Conservation (phyloP, 2,329 filamentous ascomycete genomes). For the Grosmannia clavigera region DNA sequence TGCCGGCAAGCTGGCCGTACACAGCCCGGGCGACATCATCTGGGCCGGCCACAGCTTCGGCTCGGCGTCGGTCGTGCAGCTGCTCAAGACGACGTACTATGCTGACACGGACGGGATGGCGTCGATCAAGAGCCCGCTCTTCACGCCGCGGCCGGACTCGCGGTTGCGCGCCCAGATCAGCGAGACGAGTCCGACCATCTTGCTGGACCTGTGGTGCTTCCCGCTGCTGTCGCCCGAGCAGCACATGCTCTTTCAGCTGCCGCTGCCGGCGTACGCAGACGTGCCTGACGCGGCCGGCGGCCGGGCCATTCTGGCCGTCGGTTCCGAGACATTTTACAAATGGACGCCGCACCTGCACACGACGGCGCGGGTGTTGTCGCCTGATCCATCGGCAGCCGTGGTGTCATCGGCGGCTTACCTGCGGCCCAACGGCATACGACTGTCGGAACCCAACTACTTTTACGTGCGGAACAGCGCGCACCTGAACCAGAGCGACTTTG, state of each 20-base stretch:
- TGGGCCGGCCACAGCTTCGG: conserved; percentile 78
- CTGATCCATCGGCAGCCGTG: conserved; percentile 31
- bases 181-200: conserved; percentile 48
- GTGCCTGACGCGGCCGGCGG: conserved; percentile 38
- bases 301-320: conserved; percentile 52
- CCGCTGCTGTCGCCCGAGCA: conserved; percentile 54
- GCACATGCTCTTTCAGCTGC: conserved; percentile 54
- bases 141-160: conserved; percentile 41
- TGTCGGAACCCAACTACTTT: conserved; percentile 54
- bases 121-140: conserved; percentile 44
- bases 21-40: conserved; percentile 57
- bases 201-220: conserved; percentile 74
- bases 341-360: conserved; percentile 62
- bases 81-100: conserved; percentile 71
- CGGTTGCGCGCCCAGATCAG: conserved; percentile 55
- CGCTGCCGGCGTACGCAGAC: conserved; percentile 54
- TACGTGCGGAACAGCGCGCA: conserved; percentile 66
- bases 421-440: conserved; percentile 27
- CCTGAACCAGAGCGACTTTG: conserved; percentile 74
- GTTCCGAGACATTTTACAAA: conserved; percentile 66
- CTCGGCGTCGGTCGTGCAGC: conserved; percentile 59
- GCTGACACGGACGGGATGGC: conserved; percentile 32
- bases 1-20: conserved; percentile 49
- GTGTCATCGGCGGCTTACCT: conserved; percentile 31
- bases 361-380: conserved; percentile 54